These are phyloP conservation scores for Durio zibethinus DNA, from an alignment of 345 rosid genomes.

Conservation along the genomic window DNA sequence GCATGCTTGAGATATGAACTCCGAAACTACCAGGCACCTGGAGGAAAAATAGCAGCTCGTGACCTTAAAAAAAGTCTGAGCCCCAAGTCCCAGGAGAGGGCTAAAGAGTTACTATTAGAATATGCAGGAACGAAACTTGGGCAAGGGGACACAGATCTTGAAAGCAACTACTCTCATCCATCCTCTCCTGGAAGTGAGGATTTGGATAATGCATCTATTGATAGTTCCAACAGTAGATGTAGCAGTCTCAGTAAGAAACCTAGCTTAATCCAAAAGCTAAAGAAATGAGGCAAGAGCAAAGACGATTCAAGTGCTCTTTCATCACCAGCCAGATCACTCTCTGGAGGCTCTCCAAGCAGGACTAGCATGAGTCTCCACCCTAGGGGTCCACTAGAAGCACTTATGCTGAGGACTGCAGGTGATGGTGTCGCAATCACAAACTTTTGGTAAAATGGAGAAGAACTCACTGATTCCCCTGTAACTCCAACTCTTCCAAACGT, in stretches of 20 bases:
- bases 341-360: conserved; percentile 77
- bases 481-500: conserved; percentile 49
- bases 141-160: conserved; percentile 87
- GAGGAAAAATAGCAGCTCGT: conserved; percentile 84
- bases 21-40: conserved; percentile 81
- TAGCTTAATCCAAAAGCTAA: conserved; percentile 71
- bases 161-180: conserved; percentile 83
- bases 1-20: conserved; percentile 95
- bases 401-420: conserved; percentile 87
- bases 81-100: conserved; percentile 84
- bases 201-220: conserved; percentile 79
- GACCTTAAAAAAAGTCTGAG: conserved; percentile 84
- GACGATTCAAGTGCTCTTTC: conserved; percentile 73
- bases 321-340: conserved; percentile 71
- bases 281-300: conserved; percentile 86
- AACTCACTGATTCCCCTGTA: conserved; percentile 55
- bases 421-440: conserved; percentile 74
- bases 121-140: conserved; percentile 95
- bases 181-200: conserved; percentile 95
- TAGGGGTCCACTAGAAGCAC: conserved; percentile 82
- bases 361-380: conserved; percentile 53
- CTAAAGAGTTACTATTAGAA: conserved; percentile 81
- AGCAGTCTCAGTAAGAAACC: conserved; percentile 75
- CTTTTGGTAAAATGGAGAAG: conserved; percentile 71
- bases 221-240: conserved; percentile 74